Evolutionary conservation across 2,329 filamentous ascomycete genomes (phyloP).

Genomic region (Colletotrichum sp.): DNA sequence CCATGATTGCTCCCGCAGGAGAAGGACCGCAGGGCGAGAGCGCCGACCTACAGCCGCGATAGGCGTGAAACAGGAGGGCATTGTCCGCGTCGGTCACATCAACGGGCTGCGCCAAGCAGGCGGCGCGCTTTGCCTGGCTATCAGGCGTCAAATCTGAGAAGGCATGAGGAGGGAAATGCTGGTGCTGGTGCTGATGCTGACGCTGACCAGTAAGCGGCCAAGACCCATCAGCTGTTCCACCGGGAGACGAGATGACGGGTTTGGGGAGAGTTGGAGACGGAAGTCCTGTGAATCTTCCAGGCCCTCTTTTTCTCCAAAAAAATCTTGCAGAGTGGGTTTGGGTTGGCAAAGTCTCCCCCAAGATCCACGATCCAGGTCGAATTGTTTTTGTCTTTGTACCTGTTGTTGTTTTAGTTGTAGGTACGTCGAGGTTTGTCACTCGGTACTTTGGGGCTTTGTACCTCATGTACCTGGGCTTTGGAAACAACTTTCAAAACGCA

Average conservation of each 20-base stretch:
- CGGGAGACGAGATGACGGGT: background rate
- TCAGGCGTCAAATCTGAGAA: background rate
- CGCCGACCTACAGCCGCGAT: background rate
- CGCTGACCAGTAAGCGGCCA: background rate
- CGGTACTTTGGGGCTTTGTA: background rate
- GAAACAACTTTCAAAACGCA: background rate
- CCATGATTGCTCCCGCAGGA: background rate
- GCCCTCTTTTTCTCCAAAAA: conserved; percentile 7
- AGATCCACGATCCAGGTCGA: background rate
- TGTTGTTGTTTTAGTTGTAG: background rate
- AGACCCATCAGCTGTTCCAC: background rate
- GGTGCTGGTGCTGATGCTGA: background rate
- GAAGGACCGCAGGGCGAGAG: background rate
- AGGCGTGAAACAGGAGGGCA: background rate
- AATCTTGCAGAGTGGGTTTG: background rate
- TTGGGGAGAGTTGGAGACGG: background rate
- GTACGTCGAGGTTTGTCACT: background rate
- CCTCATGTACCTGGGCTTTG: background rate
- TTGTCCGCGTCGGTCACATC: background rate
- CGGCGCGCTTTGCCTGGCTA: background rate
- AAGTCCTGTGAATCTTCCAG: background rate
- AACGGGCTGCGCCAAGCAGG: background rate
- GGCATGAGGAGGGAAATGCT: background rate
- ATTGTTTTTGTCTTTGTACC: background rate
- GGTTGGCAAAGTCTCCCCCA: background rate